Base-by-base conservation (phyloP, 164 flowering plant genomes). In the Vitis amurensis region DNA sequence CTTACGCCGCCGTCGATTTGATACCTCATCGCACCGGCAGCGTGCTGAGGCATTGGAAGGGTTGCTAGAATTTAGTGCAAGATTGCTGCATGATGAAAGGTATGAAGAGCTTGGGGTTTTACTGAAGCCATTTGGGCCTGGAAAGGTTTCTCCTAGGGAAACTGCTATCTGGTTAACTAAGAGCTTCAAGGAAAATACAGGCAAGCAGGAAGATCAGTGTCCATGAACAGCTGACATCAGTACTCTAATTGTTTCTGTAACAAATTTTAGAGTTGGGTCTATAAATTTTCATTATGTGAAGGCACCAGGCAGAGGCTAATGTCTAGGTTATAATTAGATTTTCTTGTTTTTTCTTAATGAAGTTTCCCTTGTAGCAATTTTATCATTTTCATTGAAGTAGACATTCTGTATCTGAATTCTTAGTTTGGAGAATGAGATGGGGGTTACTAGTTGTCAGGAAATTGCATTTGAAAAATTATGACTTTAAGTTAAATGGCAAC, bases 11-110 rank as follows among this genome's bases (percentile, higher is more conserved):
- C 80, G 82, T 3, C 74, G 84, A 65, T 95, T 95, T 27, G 95
- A 95, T 80, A 79, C 97, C 19, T 84, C 91, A 9, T 95, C 99
- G 0, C 89, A 77, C 82, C 97, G 85, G 85, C 99, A 95, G 62
- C 77, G 99, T 37, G 99, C 99, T 0, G 99, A 95, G 68, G 99
- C 99, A 2, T 74, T 95, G 78, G 99, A 95, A 77, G 99, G 99
- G 55, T 65, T 95, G 81, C 90, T 95, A 11, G 99, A 95, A 79
- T 95, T 93, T 63, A 95, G 99, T 75, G 98, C 99, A 29, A 82
- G 81, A 65, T 78, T 95, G 64, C 71, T 95, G 72, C 97, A 88
- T 53, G 92, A 95, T n/a, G 90, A 85, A 68, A 82, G 97, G 80
- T 84, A 89, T 67, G 97, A 88, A 5, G 99, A 95, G 83, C 93